A percentile compares a stretch with the other conserved stretches of the same genome.
Evolutionary conservation across 1,284 basidiomycete genomes (phyloP).

Genomic region (Xanthoconium separans): DNA sequence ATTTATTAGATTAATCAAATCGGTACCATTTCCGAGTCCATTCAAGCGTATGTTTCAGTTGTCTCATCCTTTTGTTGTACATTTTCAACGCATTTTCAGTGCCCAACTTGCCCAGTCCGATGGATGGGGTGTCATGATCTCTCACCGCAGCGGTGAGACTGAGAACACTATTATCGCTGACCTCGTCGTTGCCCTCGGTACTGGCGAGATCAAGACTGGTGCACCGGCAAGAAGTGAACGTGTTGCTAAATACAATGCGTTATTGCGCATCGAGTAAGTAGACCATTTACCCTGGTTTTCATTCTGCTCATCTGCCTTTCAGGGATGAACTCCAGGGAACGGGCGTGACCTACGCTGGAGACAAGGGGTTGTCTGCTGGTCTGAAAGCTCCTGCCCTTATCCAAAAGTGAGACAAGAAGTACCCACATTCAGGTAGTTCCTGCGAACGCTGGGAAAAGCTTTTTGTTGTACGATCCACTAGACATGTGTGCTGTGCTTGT

Average conservation of each 20-base stretch:
- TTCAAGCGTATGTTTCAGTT: slow-evolving; percentile 72
- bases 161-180: slow-evolving; percentile 98
- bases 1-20: slow-evolving; percentile 86
- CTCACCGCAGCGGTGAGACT: slow-evolving; percentile 97
- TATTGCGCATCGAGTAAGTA: slow-evolving; percentile 87
- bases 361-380: slow-evolving; percentile 79
- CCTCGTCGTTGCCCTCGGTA: slow-evolving; percentile 91
- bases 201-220: slow-evolving; percentile 98
- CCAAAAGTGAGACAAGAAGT: slow-evolving; percentile 50
- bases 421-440: slow-evolving; percentile 1
- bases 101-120: slow-evolving; percentile 96
- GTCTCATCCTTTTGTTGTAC: neutral
- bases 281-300: neutral
- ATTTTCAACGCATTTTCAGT: slow-evolving; percentile 40
- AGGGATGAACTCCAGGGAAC: slow-evolving; percentile 77
- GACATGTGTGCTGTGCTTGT: slow-evolving; percentile 20
- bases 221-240: slow-evolving; percentile 93
- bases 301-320: slow-evolving; percentile 18
- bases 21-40: slow-evolving; percentile 98
- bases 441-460: neutral
- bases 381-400: slow-evolving; percentile 69
- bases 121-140: slow-evolving; percentile 99
- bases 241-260: slow-evolving; percentile 90
- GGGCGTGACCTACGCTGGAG: slow-evolving; percentile 72
- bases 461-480: slow-evolving; percentile 31